Base-by-base conservation (phyloP, 2,329 filamentous ascomycete species). In the Metarhizium robertsii region DNA sequence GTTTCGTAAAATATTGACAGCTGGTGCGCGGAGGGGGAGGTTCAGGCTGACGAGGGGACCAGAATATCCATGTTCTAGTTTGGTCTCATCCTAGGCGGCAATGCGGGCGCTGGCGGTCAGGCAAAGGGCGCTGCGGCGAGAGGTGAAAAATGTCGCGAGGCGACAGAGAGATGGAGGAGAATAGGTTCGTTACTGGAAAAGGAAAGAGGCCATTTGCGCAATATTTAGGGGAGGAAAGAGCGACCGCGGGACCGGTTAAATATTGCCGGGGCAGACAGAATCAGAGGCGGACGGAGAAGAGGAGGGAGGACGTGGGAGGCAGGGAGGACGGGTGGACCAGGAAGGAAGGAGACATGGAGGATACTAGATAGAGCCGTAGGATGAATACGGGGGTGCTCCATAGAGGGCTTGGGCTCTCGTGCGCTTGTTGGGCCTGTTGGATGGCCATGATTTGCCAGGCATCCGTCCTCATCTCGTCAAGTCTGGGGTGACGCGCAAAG, bases 131-230 rank as follows among this genome's bases (percentile, higher is more conserved):
- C 6, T 6, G 43, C 6, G n/a, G 20, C 20, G 43, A 46, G 43
- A 46, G 20, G 13, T 11, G 43, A 4, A 2, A 16, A 43, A 14
- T 14, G 20, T 34, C 11, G 20, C 7, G 34, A 36, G 8, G 7
- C 7, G 13, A 20, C 6, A 11, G 42, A 20, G n/a, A 20, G 42
- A 16, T 10, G 25, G 25, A 34, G 14, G 20, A 30, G 11, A 45
- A 36, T 50, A 48, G 14, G 14, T 20, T 45, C 45, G 50, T 57
- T 59, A 49, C 57, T 54, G 14, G 25, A 57, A 53, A 47, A 34
- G 57, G 57, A 57, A 59, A 29, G 57, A 36, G 52, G 56, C 48
- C 54, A 58, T 34, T 34, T 34, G 10, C 10, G 32, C 32, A 50
- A 20, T 30, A 40, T 36, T 46, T 25, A 25, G 25, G 40, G 32